These are phyloP conservation scores for Nitzschia putrida DNA, from an alignment of 108 stramenopile species.

Conservation along the genomic window DNA sequence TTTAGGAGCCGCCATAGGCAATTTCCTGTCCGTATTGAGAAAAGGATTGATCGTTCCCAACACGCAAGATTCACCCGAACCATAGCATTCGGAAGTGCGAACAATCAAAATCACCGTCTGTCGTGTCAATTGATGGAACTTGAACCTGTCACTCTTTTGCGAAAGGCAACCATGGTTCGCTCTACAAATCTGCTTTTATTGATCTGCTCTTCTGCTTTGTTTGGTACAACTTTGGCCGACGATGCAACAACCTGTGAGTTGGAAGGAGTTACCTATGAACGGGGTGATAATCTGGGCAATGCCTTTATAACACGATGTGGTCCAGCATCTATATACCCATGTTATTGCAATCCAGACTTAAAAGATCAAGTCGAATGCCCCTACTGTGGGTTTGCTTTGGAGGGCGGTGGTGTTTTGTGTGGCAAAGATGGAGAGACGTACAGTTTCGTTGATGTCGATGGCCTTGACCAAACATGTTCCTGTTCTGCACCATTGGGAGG, in stretches of 20 bases:
- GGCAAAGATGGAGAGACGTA: slow-evolving; percentile 8
- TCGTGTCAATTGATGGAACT: no score
- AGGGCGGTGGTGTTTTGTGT: slow-evolving; percentile 1
- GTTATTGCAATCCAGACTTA: slow-evolving; percentile 26
- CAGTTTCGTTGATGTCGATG: slow-evolving; percentile 10
- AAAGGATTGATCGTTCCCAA: no score
- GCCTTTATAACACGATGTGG: slow-evolving; percentile 14
- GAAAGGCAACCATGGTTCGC: no score
- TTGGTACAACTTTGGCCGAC: no score
- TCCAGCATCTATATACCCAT: slow-evolving; percentile 1
- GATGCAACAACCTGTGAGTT: background rate
- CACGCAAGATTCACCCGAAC: no score
- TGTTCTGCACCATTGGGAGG: slow-evolving; percentile 8
- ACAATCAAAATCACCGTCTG: no score
- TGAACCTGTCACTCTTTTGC: no score
- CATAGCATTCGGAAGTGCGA: no score
- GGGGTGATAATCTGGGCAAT: slow-evolving; percentile 6
- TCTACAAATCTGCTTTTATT: no score
- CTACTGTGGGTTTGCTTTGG: slow-evolving; percentile 26
- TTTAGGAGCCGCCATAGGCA: no score
- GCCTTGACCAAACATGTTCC: slow-evolving; percentile 2
- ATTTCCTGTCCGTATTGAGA: no score
- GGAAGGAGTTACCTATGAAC: slow-evolving; percentile 6
- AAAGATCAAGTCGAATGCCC: slow-evolving; percentile 22
- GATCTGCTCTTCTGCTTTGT: no score